Percentiles rank a stretch among this genome's conserved stretches.
Evolutionary conservation across 768 basidiomycete genomes (phyloP).

Genomic region (Boletus eberwhitei): DNA sequence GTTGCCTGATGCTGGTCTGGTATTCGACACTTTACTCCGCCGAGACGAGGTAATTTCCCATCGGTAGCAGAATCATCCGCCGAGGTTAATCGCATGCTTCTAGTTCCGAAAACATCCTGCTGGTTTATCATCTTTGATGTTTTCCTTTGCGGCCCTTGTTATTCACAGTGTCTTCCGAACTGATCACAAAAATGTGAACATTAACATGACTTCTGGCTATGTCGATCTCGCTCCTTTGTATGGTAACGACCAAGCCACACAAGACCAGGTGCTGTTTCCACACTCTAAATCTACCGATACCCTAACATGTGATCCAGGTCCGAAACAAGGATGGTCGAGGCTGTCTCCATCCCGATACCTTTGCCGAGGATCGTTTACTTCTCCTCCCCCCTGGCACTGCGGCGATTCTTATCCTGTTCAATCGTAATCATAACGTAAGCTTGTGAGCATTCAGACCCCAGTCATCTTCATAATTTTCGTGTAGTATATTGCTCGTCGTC

Average conservation of each 20-base stretch:
- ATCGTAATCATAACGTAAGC: slow-evolving; percentile 82
- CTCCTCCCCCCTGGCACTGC: slow-evolving; percentile 77
- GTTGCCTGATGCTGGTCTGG: slow-evolving; percentile 73
- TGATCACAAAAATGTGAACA: slow-evolving; percentile 55
- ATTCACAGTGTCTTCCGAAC: slow-evolving; percentile 90
- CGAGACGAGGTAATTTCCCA: slow-evolving; percentile 54
- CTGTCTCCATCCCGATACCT: slow-evolving; percentile 62
- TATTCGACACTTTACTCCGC: slow-evolving; percentile 78
- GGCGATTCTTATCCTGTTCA: slow-evolving; percentile 80
- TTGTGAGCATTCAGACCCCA: background rate
- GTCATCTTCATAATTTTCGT: background rate
- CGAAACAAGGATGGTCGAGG: slow-evolving; percentile 60
- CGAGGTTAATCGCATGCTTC: background rate
- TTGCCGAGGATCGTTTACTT: slow-evolving; percentile 75
- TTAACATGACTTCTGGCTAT: slow-evolving; percentile 86
- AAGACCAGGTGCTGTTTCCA: slow-evolving; percentile 48
- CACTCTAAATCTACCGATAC: background rate
- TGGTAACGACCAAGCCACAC: slow-evolving; percentile 62
- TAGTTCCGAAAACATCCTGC: slow-evolving; percentile 76
- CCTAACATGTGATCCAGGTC: slow-evolving; percentile 14
- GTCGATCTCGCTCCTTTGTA: slow-evolving; percentile 84
- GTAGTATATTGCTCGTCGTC: slow-evolving; percentile 75
- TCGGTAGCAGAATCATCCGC: background rate
- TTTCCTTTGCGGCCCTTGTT: slow-evolving; percentile 77
- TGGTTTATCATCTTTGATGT: slow-evolving; percentile 77